Percentiles rank a stretch among this genome's conserved stretches.
Conservation (phyloP, 768 basidiomycete species). For the Mycena vitilis region DNA sequence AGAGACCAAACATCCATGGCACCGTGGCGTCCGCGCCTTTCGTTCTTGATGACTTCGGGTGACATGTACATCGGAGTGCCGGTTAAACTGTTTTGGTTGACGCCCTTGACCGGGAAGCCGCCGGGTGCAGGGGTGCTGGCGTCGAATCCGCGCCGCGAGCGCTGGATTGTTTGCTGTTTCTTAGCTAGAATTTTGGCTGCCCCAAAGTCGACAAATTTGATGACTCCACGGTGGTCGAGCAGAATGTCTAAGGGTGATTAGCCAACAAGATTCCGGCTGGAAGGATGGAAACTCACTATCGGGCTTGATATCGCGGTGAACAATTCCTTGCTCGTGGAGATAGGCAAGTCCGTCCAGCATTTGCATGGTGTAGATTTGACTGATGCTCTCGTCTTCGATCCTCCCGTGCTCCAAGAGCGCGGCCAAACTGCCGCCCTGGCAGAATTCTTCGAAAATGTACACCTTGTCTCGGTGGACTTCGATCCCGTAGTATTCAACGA, state of each 20-base stretch:
- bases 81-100: conserved; percentile 86
- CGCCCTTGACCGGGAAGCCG: conserved; percentile 57
- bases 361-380: conserved; percentile 96
- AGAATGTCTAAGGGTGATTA: conserved; percentile 80
- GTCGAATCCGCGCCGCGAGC: conserved; percentile 71
- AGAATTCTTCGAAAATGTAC: conserved; percentile 99
- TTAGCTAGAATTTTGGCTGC: conserved; percentile 96
- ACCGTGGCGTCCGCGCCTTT: conserved; percentile 86
- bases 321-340: conserved; percentile 90
- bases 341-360: conserved; percentile 96
- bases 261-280: conserved; percentile 5
- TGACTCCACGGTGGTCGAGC: conserved; percentile 87
- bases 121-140: conserved; percentile 44
- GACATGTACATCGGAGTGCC: conserved; percentile 99
- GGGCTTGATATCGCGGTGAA: conserved; percentile 98
- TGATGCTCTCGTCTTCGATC: conserved; percentile 96
- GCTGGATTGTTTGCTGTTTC: conserved; percentile 85
- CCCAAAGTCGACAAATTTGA: conserved; percentile 98
- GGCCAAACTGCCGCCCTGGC: conserved; percentile 94
- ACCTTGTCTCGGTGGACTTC: conserved; percentile 99
- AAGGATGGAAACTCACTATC: conserved; percentile 77
- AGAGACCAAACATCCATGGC: conserved; percentile 99
- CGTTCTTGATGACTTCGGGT: conserved; percentile 97
- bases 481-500: conserved; percentile 98
- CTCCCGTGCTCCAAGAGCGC: conserved; percentile 90